A percentile compares a stretch with the other conserved stretches of the same genome.
phyloP scores from a whole-genome alignment of 495 filamentous ascomycete genomes.

The Daldinia grandis region DNA sequence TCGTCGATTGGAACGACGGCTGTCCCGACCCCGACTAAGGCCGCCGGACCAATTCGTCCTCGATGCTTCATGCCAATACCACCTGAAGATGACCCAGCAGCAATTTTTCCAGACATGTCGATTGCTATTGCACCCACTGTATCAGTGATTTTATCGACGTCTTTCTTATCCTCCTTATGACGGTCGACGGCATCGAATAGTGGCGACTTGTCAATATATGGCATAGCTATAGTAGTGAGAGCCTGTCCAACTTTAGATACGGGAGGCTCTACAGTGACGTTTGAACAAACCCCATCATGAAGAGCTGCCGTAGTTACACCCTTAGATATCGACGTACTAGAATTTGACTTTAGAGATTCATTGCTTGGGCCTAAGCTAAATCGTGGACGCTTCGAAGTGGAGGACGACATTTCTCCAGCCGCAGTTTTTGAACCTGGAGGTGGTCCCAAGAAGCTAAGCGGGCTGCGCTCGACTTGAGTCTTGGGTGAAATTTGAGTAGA shows the following conservation, averaged over 20 bases:
- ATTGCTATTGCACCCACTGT: conserved; percentile 96
- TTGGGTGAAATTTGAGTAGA: conserved; percentile 13
- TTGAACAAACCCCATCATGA: conserved; percentile 31
- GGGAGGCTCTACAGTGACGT: neutral
- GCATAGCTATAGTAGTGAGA: neutral
- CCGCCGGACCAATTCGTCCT: conserved; percentile 90
- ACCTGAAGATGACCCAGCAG: conserved; percentile 97
- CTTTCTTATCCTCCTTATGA: conserved; percentile 31
- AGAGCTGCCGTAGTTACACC: neutral
- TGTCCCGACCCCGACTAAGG: conserved; percentile 89
- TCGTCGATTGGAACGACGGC: conserved; percentile 77
- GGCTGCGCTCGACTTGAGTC: conserved; percentile 11
- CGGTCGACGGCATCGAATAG: neutral
- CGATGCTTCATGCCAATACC: conserved; percentile 98
- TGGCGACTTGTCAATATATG: neutral
- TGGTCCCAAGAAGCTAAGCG: conserved; percentile 23
- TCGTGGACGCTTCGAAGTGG: conserved; percentile 1
- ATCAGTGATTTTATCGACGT: conserved; percentile 76
- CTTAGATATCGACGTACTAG: conserved; percentile 11
- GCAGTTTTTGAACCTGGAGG: conserved; percentile 5
- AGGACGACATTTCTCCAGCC: conserved; percentile 1
- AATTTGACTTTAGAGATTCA: conserved; percentile 10
- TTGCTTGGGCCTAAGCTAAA: neutral
- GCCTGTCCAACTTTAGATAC: neutral
- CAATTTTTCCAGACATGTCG: conserved; percentile 84